phyloP scores from a whole-genome alignment of 1,284 basidiomycete species.

The Phellopilus nigrolimitatus region DNA sequence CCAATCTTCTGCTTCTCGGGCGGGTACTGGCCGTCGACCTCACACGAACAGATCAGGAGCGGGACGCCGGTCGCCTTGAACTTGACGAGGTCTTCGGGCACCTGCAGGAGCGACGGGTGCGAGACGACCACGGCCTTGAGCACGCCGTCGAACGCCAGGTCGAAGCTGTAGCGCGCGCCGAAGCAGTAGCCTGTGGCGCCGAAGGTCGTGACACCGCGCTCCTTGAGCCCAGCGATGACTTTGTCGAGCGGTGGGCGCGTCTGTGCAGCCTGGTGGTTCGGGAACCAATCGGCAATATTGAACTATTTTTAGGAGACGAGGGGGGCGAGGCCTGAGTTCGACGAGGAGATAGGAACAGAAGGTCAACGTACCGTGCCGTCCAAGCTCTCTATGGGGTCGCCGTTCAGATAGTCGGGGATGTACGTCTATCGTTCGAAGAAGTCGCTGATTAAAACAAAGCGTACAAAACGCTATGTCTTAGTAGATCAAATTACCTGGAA shows the following conservation, averaged over 20 bases:
- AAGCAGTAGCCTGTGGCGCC: slow-evolving; percentile 69
- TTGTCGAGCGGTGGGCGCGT: slow-evolving; percentile 54
- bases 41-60: slow-evolving; percentile 61
- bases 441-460: neutral
- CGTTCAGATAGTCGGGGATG: slow-evolving; percentile 55
- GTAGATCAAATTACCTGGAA: slow-evolving; percentile 43
- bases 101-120: slow-evolving; percentile 66
- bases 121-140: slow-evolving; percentile 50
- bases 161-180: slow-evolving; percentile 61
- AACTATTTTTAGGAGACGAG: slow-evolving; percentile 28
- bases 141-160: slow-evolving; percentile 59
- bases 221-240: slow-evolving; percentile 53
- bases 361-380: slow-evolving; percentile 34
- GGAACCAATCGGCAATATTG: slow-evolving; percentile 46
- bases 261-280: slow-evolving; percentile 38
- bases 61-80: slow-evolving; percentile 47
- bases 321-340: too few species aligned
- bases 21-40: slow-evolving; percentile 48
- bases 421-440: slow-evolving; percentile 34
- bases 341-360: too few species aligned
- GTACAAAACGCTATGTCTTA: neutral
- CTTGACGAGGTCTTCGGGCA: slow-evolving; percentile 61
- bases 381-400: slow-evolving; percentile 44
- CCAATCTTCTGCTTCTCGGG: slow-evolving; percentile 41
- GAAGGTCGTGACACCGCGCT: slow-evolving; percentile 51